A percentile compares a stretch with the other conserved stretches of the same genome.
Conservation (phyloP, 352 stramenopile genomes). For the Globisporangium alternatum region DNA sequence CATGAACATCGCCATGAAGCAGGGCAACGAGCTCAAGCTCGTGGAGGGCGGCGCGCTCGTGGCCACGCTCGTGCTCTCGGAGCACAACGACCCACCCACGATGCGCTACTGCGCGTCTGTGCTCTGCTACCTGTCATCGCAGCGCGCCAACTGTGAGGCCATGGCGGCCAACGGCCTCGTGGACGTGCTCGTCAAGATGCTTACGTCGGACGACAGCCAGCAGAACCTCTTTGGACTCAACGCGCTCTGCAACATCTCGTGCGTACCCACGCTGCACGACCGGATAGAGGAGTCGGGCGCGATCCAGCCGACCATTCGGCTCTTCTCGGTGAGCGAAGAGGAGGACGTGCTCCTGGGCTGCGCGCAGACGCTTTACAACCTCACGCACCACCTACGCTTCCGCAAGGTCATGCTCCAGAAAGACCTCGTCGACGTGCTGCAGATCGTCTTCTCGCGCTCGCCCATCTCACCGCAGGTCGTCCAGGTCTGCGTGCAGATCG, state of each 20-base stretch:
- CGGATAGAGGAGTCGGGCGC: constrained; percentile 60
- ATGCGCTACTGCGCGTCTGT: constrained; percentile 70
- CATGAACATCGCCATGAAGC: constrained; percentile 69
- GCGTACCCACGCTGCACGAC: constrained; percentile 56
- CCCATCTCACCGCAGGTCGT: constrained; percentile 33
- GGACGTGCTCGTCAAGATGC: constrained; percentile 63
- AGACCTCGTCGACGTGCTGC: constrained; percentile 44
- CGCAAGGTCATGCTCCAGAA: constrained; percentile 60
- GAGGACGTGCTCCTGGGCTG: constrained; percentile 59
- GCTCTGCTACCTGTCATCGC: constrained; percentile 66
- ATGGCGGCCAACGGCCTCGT: constrained; percentile 66
- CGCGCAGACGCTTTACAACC: constrained; percentile 66
- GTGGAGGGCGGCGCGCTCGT: constrained; percentile 67
- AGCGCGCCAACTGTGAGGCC: constrained; percentile 70
- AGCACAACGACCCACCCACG: constrained; percentile 68
- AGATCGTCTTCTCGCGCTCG: constrained; percentile 33
- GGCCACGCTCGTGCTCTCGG: constrained; percentile 62
- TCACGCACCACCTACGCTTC: constrained; percentile 59
- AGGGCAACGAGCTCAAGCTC: constrained; percentile 49
- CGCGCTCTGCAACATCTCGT: constrained; percentile 78
- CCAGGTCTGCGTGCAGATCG: constrained; percentile 59
- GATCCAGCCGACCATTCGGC: constrained; percentile 44
- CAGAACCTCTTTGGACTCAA: constrained; percentile 75
- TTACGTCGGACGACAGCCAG: constrained; percentile 44
- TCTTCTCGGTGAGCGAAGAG: constrained; percentile 43